Conservation (phyloP, 2,329 filamentous ascomycete species). For the Polytolypa hystricis region DNA sequence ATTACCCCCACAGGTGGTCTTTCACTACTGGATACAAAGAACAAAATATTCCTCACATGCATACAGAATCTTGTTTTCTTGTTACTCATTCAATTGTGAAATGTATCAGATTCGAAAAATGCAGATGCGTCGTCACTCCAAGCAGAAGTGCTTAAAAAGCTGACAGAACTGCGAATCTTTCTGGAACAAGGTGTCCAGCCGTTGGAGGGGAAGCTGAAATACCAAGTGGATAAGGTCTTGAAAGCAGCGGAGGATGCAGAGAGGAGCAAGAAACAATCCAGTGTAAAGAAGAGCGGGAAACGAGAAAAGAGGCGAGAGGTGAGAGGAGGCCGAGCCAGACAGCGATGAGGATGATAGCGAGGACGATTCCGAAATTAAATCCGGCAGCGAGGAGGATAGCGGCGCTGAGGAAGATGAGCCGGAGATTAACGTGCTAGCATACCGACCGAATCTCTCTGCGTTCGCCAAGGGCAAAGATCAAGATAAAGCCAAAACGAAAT, state of each 20-base stretch:
- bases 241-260: slow-evolving; percentile 58
- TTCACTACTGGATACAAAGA: slow-evolving; percentile 89
- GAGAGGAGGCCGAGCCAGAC: slow-evolving; percentile 21
- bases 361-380: slow-evolving; percentile 21
- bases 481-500: slow-evolving; percentile 16
- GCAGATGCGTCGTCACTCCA: slow-evolving; percentile 36
- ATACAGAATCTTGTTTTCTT: slow-evolving; percentile 87
- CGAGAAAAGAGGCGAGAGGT: slow-evolving; percentile 23
- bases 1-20: slow-evolving; percentile 72
- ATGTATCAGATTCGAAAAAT: slow-evolving; percentile 29
- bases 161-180: slow-evolving; percentile 86
- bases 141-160: slow-evolving; percentile 65
- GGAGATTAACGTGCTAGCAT: slow-evolving; percentile 49
- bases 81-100: slow-evolving; percentile 66
- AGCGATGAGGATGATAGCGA: slow-evolving; percentile 27
- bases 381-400: slow-evolving; percentile 18
- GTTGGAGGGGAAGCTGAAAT: slow-evolving; percentile 79
- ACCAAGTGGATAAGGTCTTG: slow-evolving; percentile 91
- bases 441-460: slow-evolving; percentile 48
- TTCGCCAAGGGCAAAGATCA: slow-evolving; percentile 31
- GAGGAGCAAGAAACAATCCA: slow-evolving; percentile 18
- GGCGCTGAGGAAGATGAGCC: slow-evolving; percentile 22
- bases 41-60: slow-evolving; percentile 92
- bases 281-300: slow-evolving; percentile 20
- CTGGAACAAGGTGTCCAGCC: slow-evolving; percentile 87